These are phyloP conservation scores for Parachaetomium inaequale DNA, from an alignment of 495 filamentous ascomycete species.

Conservation along the genomic window DNA sequence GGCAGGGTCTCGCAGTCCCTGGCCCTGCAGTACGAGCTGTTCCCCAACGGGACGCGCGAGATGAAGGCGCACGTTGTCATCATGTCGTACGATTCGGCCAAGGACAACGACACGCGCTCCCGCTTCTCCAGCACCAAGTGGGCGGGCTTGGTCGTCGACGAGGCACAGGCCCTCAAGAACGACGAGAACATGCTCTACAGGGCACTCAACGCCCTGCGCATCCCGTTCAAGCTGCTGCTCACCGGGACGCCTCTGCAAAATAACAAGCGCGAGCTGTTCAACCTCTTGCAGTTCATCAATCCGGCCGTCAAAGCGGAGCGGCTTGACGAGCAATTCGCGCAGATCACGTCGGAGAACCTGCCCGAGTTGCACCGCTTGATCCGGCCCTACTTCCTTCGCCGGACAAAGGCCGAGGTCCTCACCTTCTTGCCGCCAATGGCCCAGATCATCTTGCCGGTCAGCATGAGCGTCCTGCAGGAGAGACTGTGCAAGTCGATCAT, in stretches of 20 bases:
- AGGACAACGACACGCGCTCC: constrained; percentile 58
- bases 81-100: constrained; percentile 86
- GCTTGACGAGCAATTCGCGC: constrained; percentile 70
- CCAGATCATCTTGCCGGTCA: constrained; percentile 90
- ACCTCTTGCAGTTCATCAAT: constrained; percentile 90
- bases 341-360: constrained; percentile 76
- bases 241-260: constrained; percentile 95
- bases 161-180: constrained; percentile 95
- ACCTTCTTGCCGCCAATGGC: constrained; percentile 88
- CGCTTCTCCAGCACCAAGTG: constrained; percentile 69
- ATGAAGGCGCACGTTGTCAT: constrained; percentile 88
- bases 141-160: constrained; percentile 89
- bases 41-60: constrained; percentile 49
- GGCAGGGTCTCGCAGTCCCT: constrained; percentile 64
- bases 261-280: constrained; percentile 90
- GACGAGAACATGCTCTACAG: constrained; percentile 79
- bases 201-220: constrained; percentile 64
- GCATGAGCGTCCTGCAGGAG: constrained; percentile 89
- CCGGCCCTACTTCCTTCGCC: constrained; percentile 64
- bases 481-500: constrained; percentile 93
- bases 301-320: constrained; percentile 58
- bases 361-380: constrained; percentile 77
- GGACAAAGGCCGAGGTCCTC: constrained; percentile 86
- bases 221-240: constrained; percentile 76
- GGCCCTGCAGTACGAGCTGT: constrained; percentile 77